Conservation (phyloP, 2,329 filamentous ascomycete species). For the Pseudovirgaria hyperparasitica region DNA sequence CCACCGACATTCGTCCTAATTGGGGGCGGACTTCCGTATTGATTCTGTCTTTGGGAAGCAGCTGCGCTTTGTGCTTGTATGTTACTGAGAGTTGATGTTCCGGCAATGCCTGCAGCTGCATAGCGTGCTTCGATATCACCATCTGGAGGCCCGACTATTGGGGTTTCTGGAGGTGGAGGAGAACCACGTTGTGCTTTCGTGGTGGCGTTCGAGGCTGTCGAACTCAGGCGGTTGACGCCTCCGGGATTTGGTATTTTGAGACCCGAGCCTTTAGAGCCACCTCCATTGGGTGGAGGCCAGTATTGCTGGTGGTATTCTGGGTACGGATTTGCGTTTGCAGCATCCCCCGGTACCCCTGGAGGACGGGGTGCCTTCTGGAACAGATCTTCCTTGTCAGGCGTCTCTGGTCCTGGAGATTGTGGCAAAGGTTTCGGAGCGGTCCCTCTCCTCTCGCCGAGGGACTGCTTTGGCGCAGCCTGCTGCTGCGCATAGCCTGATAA, state of each 20-base stretch:
- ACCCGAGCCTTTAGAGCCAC: constrained; percentile 15
- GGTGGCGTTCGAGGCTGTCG: constrained; percentile 85
- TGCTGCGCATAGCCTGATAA: constrained; percentile 31
- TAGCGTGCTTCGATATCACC: constrained; percentile 85
- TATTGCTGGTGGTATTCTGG: constrained; percentile 48
- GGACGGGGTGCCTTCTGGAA: constrained; percentile 54
- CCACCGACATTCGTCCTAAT: constrained; percentile 35
- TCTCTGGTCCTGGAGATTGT: constrained; percentile 65
- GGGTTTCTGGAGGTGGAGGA: constrained; percentile 88
- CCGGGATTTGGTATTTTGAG: constrained; percentile 40
- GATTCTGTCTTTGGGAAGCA: constrained; percentile 66
- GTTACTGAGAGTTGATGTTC: constrained; percentile 67
- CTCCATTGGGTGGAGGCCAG: constrained; percentile 35
- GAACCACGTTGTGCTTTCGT: constrained; percentile 86
- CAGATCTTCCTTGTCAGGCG: constrained; percentile 64
- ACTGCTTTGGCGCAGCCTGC: constrained; percentile 16
- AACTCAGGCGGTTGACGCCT: constrained; percentile 52
- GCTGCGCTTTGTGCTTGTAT: constrained; percentile 66
- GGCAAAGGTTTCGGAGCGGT: constrained; percentile 72
- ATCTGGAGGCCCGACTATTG: constrained; percentile 60
- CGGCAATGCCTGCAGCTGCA: constrained; percentile 81
- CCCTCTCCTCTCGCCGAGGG: constrained; percentile 67
- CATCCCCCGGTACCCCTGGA: constrained; percentile 17
- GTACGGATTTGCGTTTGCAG: constrained; percentile 26
- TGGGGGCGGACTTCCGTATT: constrained; percentile 46